A percentile compares a stretch with the other conserved stretches of the same genome.
These are phyloP conservation scores for Pseudogymnoascus sp. DNA, from an alignment of 2,329 filamentous ascomycete genomes.

Conservation along the genomic window DNA sequence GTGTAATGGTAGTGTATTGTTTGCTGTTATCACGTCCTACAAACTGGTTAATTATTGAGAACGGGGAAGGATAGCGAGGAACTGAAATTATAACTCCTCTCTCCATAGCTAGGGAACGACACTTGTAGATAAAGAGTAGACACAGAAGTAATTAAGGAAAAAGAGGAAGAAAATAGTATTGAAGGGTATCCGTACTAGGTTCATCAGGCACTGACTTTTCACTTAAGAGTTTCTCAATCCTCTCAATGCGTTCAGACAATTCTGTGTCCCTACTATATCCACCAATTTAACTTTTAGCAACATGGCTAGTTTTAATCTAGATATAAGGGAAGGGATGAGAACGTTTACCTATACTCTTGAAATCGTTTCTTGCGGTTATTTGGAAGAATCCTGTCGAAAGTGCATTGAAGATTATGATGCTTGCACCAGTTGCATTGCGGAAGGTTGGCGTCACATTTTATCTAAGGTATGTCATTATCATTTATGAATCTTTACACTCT, in stretches of 20 bases:
- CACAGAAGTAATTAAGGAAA: neutral
- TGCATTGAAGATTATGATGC: constrained; percentile 40
- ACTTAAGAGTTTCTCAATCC: neutral
- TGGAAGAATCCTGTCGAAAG: constrained; percentile 30
- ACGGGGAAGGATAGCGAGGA: neutral
- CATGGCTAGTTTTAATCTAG: constrained; percentile 16
- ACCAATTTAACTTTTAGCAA: neutral
- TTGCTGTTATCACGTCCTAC: neutral
- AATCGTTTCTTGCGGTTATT: constrained; percentile 30
- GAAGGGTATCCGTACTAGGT: neutral
- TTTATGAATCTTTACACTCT: neutral
- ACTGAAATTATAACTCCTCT: neutral
- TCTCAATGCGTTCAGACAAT: neutral
- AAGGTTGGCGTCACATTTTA: constrained; percentile 40
- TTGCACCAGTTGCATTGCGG: constrained; percentile 43
- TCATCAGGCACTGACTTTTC: neutral
- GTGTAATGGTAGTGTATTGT: neutral
- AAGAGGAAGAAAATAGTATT: neutral
- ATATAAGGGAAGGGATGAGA: constrained; percentile 29
- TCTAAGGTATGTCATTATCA: constrained; percentile 27
- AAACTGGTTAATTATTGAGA: neutral
- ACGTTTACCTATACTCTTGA: constrained; percentile 28
- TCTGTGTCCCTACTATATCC: neutral
- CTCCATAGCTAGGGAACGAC: neutral
- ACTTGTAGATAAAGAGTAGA: neutral